These are phyloP conservation scores for Umbelopsis sp. DNA, from an alignment of 192 early-diverging fungal species.

Conservation along the genomic window DNA sequence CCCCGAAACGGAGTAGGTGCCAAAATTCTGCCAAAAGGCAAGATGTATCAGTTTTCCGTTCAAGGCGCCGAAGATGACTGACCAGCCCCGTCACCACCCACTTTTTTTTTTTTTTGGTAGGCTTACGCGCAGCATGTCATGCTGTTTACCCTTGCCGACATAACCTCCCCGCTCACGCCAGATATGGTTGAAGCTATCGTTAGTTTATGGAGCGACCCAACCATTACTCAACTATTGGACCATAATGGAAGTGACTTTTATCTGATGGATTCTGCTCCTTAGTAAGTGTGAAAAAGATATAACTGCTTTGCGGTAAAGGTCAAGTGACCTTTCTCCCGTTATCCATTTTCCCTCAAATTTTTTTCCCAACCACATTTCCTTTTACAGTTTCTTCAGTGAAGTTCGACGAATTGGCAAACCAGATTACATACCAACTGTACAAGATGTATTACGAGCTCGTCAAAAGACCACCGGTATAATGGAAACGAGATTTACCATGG, in stretches of 20 bases:
- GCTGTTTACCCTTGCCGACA: slow-evolving; percentile 54
- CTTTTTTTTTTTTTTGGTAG: neutral
- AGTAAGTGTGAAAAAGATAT: slow-evolving; percentile 55
- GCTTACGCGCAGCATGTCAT: slow-evolving; percentile 31
- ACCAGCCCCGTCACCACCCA: neutral
- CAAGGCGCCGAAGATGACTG: neutral
- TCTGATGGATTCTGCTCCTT: slow-evolving; percentile 84
- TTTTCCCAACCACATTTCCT: slow-evolving; percentile 40
- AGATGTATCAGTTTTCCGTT: neutral
- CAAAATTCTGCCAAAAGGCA: neutral
- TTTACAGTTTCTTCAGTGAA: slow-evolving; percentile 84
- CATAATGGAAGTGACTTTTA: slow-evolving; percentile 70
- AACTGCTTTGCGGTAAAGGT: neutral
- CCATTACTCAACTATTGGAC: slow-evolving; percentile 56
- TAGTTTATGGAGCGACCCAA: slow-evolving; percentile 64
- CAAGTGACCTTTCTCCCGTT: neutral
- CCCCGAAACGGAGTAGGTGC: slow-evolving; percentile 46
- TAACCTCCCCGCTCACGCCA: slow-evolving; percentile 56
- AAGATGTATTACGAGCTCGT: slow-evolving; percentile 91
- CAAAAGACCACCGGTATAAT: slow-evolving; percentile 98
- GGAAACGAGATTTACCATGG: slow-evolving; percentile 90
- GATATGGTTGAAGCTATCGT: slow-evolving; percentile 71
- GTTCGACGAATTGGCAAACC: slow-evolving; percentile 83
- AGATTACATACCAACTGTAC: slow-evolving; percentile 88
- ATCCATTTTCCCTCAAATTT: too few species aligned